Conservation (phyloP, 176 grass and related monocot genomes). For the Olyra latifolia region DNA sequence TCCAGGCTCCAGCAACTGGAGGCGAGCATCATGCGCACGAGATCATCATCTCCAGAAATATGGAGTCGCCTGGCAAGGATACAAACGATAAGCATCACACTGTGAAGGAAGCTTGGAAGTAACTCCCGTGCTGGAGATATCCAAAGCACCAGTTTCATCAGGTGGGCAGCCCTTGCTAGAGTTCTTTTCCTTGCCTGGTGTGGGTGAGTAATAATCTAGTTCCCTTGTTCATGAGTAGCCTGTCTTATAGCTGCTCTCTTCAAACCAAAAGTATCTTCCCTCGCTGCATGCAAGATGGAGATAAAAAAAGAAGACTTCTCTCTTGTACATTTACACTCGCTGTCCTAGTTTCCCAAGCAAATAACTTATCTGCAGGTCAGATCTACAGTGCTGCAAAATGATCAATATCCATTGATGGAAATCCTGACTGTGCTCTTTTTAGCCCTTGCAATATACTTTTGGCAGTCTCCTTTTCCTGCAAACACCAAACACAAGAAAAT, state of each 20-base stretch:
- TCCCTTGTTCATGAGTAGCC: conserved; percentile 5
- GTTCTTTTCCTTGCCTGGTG: background rate
- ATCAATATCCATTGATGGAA: conserved; percentile 73
- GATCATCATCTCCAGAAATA: conserved; percentile 37
- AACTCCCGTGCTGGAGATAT: background rate
- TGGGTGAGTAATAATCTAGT: background rate
- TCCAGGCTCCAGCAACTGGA: conserved; percentile 46
- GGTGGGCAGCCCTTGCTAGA: conserved; percentile 29
- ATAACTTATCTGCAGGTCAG: conserved; percentile 9
- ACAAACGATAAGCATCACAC: conserved; percentile 42
- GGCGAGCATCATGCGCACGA: conserved; percentile 41
- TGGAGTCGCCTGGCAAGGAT: conserved; percentile 48
- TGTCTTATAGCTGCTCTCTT: conserved; percentile 20
- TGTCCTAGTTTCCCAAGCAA: conserved; percentile 3
- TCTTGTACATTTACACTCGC: conserved; percentile 19
- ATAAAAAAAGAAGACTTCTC: conserved; percentile 28
- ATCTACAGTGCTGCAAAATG: conserved; percentile 53
- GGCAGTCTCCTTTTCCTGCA: conserved; percentile 90
- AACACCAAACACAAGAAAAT: conserved; percentile 27
- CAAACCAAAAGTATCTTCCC: conserved; percentile 29
- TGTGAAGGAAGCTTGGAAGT: conserved; percentile 30
- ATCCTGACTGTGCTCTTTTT: conserved; percentile 55
- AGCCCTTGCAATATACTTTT: conserved; percentile 76
- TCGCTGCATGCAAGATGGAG: conserved; percentile 13
- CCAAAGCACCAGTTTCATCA: conserved; percentile 17